These are phyloP conservation scores for Fragaria nilgerrensis DNA, from an alignment of 306 rosid genomes.

Conservation along the genomic window DNA sequence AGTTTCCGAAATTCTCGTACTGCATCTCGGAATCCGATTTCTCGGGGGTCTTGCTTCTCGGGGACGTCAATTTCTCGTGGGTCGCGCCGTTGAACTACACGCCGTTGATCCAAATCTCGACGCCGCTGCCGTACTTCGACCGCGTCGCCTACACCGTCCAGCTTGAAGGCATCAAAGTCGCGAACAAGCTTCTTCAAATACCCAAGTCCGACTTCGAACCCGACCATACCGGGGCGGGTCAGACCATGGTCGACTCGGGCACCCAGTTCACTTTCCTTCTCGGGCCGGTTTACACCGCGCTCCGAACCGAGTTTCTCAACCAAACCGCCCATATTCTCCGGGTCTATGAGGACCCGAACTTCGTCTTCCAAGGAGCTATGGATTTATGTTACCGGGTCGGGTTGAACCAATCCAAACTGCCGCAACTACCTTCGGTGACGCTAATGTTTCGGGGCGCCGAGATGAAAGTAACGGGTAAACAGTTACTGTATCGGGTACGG, in stretches of 20 bases:
- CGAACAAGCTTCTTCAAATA: slow-evolving; percentile 40
- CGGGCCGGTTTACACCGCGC: slow-evolving; percentile 52
- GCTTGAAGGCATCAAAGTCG: slow-evolving; percentile 53
- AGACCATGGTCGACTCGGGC: slow-evolving; percentile 86
- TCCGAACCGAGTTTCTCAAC: slow-evolving; percentile 54
- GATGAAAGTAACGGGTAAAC: slow-evolving; percentile 52
- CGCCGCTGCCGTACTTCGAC: slow-evolving; percentile 72
- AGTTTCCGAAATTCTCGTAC: slow-evolving; percentile 69
- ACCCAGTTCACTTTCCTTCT: slow-evolving; percentile 85
- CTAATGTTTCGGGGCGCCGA: slow-evolving; percentile 65
- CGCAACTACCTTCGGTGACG: slow-evolving; percentile 54
- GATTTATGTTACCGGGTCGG: slow-evolving; percentile 73
- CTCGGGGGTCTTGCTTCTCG: slow-evolving; percentile 67
- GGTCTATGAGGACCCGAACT: slow-evolving; percentile 57
- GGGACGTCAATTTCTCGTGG: slow-evolving; percentile 60
- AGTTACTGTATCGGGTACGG: slow-evolving; percentile 53
- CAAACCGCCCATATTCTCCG: slow-evolving; percentile 34
- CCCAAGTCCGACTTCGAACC: slow-evolving; percentile 42
- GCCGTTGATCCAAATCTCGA: slow-evolving; percentile 52
- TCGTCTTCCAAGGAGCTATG: slow-evolving; percentile 66
- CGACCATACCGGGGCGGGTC: slow-evolving; percentile 89
- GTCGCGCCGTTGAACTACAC: slow-evolving; percentile 60
- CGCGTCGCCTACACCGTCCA: slow-evolving; percentile 71
- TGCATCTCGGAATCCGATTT: slow-evolving; percentile 73
- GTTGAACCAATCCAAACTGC: slow-evolving; percentile 23